Conservation (phyloP, 805 yeast species). For the Sugiyamaella qingdaonensis region DNA sequence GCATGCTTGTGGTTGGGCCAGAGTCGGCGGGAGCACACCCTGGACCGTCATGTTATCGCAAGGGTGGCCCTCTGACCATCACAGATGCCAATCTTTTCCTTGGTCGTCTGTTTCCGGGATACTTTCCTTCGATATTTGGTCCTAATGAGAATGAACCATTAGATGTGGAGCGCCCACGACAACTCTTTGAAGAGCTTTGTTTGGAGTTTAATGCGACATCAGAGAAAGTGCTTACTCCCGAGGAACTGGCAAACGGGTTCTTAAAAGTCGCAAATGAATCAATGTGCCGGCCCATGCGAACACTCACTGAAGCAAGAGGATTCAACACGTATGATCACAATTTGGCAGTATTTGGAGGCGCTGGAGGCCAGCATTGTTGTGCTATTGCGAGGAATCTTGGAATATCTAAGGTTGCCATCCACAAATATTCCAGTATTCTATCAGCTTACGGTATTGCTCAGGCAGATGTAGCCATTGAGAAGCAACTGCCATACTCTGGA, state of each 20-base stretch:
- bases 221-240: conserved; percentile 44
- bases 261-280: conserved; percentile 77
- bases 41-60: conserved; percentile 82
- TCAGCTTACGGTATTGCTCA: conserved; percentile 86
- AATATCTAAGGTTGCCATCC: conserved; percentile 62
- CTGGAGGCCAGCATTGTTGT: conserved; percentile 87
- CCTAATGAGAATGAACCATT: conserved; percentile 67
- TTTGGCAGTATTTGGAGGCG: conserved; percentile 84
- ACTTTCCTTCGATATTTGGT: conserved; percentile 78
- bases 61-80: conserved; percentile 77
- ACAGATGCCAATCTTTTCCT: conserved; percentile 77
- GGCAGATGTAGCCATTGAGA: conserved; percentile 76
- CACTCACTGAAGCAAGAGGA: conserved; percentile 80
- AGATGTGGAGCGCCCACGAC: conserved; percentile 48
- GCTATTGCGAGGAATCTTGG: conserved; percentile 70
- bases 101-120: conserved; percentile 67
- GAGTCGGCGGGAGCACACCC: conserved; percentile 84
- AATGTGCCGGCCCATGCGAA: conserved; percentile 82
- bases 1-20: conserved; percentile 75
- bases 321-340: conserved; percentile 59
- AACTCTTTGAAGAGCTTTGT: conserved; percentile 46
- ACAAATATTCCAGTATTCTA: conserved; percentile 73
- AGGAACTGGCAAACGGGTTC: conserved; percentile 76
- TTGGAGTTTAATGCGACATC: conserved; percentile 31
- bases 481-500: conserved; percentile 37